Conservation (phyloP, 2,329 filamentous ascomycete species). For the Ceratocystis eucalypticola region DNA sequence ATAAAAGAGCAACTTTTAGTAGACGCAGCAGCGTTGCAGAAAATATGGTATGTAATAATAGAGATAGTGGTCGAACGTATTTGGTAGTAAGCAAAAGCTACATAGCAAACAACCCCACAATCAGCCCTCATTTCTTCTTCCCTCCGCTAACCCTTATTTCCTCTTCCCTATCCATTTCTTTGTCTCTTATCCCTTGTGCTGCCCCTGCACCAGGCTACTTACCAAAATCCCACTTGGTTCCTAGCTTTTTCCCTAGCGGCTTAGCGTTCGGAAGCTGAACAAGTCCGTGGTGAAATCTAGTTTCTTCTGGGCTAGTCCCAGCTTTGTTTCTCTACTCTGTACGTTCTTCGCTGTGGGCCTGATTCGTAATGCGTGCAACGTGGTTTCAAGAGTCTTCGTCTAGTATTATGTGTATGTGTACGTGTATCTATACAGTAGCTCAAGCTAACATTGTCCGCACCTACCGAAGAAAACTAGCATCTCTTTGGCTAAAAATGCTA, state of each 20-base stretch:
- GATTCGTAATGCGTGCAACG: not conserved
- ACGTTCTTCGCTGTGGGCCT: not conserved
- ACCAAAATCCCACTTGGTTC: not conserved
- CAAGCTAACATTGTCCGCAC: not conserved
- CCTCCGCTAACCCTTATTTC: not conserved
- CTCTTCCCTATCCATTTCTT: not conserved
- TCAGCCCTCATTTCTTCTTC: too few relatives aligned
- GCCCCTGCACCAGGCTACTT: not conserved
- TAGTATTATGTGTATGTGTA: not conserved
- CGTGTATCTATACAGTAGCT: not conserved
- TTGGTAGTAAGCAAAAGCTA: too few relatives aligned
- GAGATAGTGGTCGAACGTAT: too few relatives aligned
- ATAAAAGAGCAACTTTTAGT: too few relatives aligned
- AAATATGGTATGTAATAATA: too few relatives aligned
- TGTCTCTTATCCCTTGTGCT: not conserved
- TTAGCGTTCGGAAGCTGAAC: not conserved
- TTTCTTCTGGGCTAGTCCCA: not conserved
- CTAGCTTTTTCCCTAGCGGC: not conserved
- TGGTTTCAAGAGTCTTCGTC: not conserved
- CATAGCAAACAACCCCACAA: too few relatives aligned
- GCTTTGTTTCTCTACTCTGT: not conserved
- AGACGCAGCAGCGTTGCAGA: too few relatives aligned
- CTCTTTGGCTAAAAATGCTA: not conserved
- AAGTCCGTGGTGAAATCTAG: not conserved
- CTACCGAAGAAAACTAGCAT: not conserved